Evolutionary conservation across 768 basidiomycete genomes (phyloP).

Genomic region (Tephrocybe sp.): DNA sequence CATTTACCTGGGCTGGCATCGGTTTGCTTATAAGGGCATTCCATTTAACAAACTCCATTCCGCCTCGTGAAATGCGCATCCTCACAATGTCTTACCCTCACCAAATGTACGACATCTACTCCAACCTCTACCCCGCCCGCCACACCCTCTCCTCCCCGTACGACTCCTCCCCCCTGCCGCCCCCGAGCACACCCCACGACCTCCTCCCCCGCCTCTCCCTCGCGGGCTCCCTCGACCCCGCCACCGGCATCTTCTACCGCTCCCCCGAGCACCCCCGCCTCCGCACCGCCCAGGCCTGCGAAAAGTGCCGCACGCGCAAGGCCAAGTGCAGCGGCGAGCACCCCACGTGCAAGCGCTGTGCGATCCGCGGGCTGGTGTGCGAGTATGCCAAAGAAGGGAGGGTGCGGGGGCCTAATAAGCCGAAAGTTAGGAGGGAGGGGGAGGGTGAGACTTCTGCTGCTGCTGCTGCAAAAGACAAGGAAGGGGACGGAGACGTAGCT

Average conservation of each 20-base stretch:
- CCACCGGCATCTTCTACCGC: conserved; percentile 66
- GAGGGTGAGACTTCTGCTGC: too few relatives aligned
- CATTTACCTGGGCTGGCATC: too few relatives aligned
- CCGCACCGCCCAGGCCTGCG: conserved; percentile 74
- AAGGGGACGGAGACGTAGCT: too few relatives aligned
- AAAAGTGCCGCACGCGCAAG: conserved; percentile 71
- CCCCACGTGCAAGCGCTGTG: conserved; percentile 67
- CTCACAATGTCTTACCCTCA: too few relatives aligned
- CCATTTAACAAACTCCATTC: too few relatives aligned
- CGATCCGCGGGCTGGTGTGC: conserved; percentile 55
- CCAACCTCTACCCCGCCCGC: too few relatives aligned
- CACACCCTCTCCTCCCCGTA: too few relatives aligned
- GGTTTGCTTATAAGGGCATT: too few relatives aligned
- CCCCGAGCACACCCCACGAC: not conserved
- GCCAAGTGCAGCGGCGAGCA: conserved; percentile 80
- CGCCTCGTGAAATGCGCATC: too few relatives aligned
- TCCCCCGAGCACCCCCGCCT: conserved; percentile 64
- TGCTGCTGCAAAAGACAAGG: too few relatives aligned
- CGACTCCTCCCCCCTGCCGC: not conserved
- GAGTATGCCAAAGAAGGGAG: conserved; percentile 69
- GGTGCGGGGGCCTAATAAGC: conserved; percentile 62
- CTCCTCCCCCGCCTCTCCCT: conserved; percentile 28
- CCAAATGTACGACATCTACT: too few relatives aligned
- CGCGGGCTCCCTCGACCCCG: conserved; percentile 61
- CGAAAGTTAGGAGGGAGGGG: too few relatives aligned